These are phyloP conservation scores for Cadophora malorum DNA, from an alignment of 2,329 filamentous ascomycete genomes.

Conservation along the genomic window DNA sequence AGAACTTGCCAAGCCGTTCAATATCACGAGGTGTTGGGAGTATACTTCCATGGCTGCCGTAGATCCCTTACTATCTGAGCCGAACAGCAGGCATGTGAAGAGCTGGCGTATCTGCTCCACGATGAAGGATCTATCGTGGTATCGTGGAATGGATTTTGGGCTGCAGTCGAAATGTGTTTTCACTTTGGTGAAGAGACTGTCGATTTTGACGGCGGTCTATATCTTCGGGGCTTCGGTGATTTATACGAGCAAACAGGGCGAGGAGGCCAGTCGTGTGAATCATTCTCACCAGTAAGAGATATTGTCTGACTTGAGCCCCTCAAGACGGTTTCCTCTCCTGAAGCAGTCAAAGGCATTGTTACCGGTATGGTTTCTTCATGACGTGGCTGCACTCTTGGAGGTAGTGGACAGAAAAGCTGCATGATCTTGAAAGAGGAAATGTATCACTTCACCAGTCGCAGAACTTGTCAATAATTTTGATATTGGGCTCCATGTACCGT, in stretches of 20 bases:
- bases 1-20: conserved; percentile 3
- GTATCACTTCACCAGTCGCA: no score
- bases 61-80: not conserved
- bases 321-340: no score
- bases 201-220: not conserved
- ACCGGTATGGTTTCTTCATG: no score
- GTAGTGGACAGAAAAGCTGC: no score
- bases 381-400: no score
- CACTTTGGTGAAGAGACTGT: not conserved
- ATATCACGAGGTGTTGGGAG: not conserved
- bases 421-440: no score
- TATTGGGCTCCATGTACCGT: no score
- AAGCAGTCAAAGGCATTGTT: no score
- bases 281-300: not conserved
- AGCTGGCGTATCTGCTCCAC: not conserved
- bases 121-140: not conserved
- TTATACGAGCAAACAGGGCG: not conserved
- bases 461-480: no score
- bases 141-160: not conserved
- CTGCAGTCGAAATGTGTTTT: not conserved
- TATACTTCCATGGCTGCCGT: not conserved
- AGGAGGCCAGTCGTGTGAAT: not conserved
- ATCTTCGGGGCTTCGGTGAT: not conserved
- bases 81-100: not conserved
- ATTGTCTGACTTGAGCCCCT: not conserved